phyloP scores from a whole-genome alignment of 495 filamentous ascomycete species.

The Pyrenula aspistea region DNA sequence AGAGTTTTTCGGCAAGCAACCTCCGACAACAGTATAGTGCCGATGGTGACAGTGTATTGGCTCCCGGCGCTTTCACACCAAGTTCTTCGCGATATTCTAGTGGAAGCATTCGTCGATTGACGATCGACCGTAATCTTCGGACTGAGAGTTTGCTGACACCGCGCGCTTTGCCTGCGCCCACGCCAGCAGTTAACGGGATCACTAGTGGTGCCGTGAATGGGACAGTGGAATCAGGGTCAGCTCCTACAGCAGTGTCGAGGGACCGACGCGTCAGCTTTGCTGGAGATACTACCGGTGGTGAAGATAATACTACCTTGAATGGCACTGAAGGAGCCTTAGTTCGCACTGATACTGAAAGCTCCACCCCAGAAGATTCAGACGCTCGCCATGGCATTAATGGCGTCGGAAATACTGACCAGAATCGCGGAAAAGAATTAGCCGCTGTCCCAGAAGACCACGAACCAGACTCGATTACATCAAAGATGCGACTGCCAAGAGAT shows the following conservation, averaged over 20 bases:
- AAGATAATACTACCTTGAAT: constrained; percentile 7
- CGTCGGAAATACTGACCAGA: constrained; percentile 45
- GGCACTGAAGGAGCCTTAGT: constrained; percentile 31
- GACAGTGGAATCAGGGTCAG: constrained; percentile 16
- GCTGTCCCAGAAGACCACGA: constrained; percentile 61
- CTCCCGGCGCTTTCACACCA: constrained; percentile 74
- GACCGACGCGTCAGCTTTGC: constrained; percentile 76
- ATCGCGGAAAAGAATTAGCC: constrained; percentile 64
- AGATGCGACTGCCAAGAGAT: background rate
- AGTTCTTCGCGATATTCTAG: constrained; percentile 48
- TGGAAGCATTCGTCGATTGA: constrained; percentile 72
- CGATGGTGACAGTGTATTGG: constrained; percentile 69
- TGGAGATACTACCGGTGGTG: constrained; percentile 21
- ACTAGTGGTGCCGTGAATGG: background rate
- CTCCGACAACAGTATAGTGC: constrained; percentile 51
- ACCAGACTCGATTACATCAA: constrained; percentile 9
- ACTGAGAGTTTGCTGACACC: constrained; percentile 45
- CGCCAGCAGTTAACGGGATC: constrained; percentile 41
- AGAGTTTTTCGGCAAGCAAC: constrained; percentile 54
- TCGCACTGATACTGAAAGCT: constrained; percentile 30
- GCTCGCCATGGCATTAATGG: constrained; percentile 25
- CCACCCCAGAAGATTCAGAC: constrained; percentile 51
- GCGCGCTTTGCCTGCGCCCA: constrained; percentile 18
- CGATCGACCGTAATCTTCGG: constrained; percentile 75
- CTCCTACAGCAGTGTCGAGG: constrained; percentile 38